Base-by-base conservation (phyloP, 2,329 filamentous ascomycete genomes). In the Aspergillus quadricinctus region DNA sequence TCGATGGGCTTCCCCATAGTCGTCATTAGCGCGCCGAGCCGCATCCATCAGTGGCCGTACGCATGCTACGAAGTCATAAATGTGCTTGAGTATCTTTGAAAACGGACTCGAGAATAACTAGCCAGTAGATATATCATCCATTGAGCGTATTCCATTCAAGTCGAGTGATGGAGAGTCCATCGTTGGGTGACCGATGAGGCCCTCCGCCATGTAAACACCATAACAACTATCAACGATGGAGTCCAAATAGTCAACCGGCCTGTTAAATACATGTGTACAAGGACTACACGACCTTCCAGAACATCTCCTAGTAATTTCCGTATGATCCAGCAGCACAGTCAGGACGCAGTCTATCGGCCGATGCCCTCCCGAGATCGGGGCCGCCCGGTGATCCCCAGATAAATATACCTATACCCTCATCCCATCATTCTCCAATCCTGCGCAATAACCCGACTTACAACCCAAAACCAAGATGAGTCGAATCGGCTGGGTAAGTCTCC, bases 401-500 rank as follows among this genome's bases (percentile, higher is more conserved):
- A 46, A 23, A 21, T 25, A 23, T 4, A 25, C 23, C 2, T 23
- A 23, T 46, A 25, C 43, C 43, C 21, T 46, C 53, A 21, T 43
- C 14, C 29, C 14, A 31, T 35, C 35, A 19, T 49, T 8, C 41
- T 37, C 7, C 45, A 9, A 23, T 17, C 35, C 23, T 23, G 21
- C 31, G 21, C 40, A 4, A 31, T n/a, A 45, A 27, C 21, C 21
- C 5, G 40, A 2, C 14, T 35, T 9, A 10, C 4, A 19, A 7
- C 5, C 3, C 17, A 51, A n/a, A 55, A 57, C 6, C 43, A 64
- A 45, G 17, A 71, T 72, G 69, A 55, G 62, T 52, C 70, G 69
- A 60, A 71, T 73, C 54, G 72, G 72, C 58, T 74, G 72, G 72
- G 72, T 71, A 60, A 57, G 64, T 57, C 41, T 21, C n/a, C 27